These are phyloP conservation scores for Stemphylium vesicarium DNA, from an alignment of 2,329 filamentous ascomycete genomes.

Conservation along the genomic window DNA sequence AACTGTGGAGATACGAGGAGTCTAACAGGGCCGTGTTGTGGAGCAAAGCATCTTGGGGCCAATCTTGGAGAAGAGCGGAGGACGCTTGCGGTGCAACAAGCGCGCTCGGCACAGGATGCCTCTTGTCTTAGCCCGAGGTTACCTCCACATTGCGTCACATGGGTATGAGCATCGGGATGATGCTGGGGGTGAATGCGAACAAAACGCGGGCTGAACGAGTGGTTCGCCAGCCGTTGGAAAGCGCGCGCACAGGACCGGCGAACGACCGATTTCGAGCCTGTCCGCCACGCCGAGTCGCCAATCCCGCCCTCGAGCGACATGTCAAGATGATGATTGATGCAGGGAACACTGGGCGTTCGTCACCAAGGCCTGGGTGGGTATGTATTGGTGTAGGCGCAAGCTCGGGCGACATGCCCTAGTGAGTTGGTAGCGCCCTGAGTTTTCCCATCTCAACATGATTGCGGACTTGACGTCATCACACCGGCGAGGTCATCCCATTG, in stretches of 20 bases:
- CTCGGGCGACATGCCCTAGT: constrained; percentile 22
- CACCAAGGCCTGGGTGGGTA: not conserved
- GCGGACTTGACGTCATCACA: constrained; percentile 29
- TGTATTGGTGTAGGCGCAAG: constrained; percentile 5
- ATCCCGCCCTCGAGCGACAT: not conserved
- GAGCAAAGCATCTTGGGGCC: constrained; percentile 26
- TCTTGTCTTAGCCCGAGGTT: constrained; percentile 26
- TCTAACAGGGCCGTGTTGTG: constrained; percentile 33
- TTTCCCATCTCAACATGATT: constrained; percentile 31
- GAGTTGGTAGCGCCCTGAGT: constrained; percentile 18
- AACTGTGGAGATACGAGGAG: constrained; percentile 36
- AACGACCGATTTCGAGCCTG: not conserved
- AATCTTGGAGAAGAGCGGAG: constrained; percentile 32
- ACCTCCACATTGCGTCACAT: constrained; percentile 34
- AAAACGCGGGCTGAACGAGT: not conserved
- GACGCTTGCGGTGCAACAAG: constrained; percentile 34
- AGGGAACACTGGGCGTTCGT: constrained; percentile 5
- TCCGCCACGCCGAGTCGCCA: not conserved
- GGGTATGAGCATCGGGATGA: constrained; percentile 8
- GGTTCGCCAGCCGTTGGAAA: not conserved
- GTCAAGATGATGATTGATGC: constrained; percentile 1
- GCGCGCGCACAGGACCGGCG: not conserved
- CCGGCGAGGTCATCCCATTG: constrained; percentile 11
- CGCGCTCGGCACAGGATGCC: constrained; percentile 28
- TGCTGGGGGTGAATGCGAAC: not conserved